Percentiles rank a stretch among this genome's conserved stretches.
Conservation (phyloP, 2,329 filamentous ascomycete genomes). For the Colletotrichum sp. region DNA sequence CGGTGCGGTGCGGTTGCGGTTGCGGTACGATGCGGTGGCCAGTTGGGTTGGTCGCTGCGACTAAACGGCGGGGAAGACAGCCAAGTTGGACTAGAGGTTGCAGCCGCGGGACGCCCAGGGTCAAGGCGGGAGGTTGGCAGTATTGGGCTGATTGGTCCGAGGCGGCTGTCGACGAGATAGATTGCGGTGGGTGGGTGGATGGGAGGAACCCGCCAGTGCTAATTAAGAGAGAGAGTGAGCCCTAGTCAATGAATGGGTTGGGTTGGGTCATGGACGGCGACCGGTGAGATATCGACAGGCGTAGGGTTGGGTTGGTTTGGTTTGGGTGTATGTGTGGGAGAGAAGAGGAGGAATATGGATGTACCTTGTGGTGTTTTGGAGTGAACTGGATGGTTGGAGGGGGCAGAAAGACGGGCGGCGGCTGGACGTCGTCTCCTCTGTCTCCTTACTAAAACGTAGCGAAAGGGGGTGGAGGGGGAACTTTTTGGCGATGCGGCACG, state of each 20-base stretch:
- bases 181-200: constrained; percentile 19
- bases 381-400: background rate
- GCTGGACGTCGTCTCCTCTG: background rate
- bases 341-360: background rate
- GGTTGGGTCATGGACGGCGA: background rate
- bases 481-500: background rate
- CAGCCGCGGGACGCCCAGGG: constrained; percentile 14
- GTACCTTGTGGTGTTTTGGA: background rate
- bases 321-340: background rate
- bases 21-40: background rate
- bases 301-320: background rate
- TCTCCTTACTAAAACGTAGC: background rate
- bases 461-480: background rate
- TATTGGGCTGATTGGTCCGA: constrained; percentile 5
- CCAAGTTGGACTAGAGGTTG: constrained; percentile 6
- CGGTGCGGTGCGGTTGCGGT: background rate
- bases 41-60: background rate
- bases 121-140: constrained; percentile 18
- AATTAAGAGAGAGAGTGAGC: constrained; percentile 5
- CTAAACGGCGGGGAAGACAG: constrained; percentile 11
- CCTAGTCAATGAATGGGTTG: background rate
- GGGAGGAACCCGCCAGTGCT: constrained; percentile 10
- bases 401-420: background rate
- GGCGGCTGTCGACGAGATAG: constrained; percentile 13
- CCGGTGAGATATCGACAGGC: background rate